A percentile compares a stretch with the other conserved stretches of the same genome.
Conservation (phyloP, 176 grass and related monocot genomes). For the Ensete ventricosum region DNA sequence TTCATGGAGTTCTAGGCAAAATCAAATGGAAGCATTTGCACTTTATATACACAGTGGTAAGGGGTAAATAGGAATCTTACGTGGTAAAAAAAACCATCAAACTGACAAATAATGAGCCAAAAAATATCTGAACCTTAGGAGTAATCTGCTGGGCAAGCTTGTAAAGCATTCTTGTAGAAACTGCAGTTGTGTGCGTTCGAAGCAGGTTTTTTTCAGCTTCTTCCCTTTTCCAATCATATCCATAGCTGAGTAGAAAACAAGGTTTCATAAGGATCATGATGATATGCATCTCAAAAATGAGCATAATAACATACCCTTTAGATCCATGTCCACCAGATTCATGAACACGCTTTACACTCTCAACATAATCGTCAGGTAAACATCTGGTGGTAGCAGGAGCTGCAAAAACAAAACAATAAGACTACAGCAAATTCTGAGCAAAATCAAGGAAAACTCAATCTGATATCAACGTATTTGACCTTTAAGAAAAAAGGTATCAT, state of each 20-base stretch:
- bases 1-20: too few relatives aligned
- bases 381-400: constrained; percentile 47
- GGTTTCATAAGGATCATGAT: constrained; percentile 14
- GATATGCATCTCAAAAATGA: constrained; percentile 6
- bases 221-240: constrained; percentile 94
- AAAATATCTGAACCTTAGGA: not conserved
- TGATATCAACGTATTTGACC: constrained; percentile 23
- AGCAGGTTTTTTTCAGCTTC: constrained; percentile 95
- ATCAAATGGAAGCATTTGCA: too few relatives aligned
- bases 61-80: not conserved
- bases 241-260: constrained; percentile 49
- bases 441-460: not conserved
- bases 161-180: constrained; percentile 94
- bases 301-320: constrained; percentile 59
- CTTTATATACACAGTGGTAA: not conserved
- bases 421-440: not conserved
- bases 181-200: constrained; percentile 93
- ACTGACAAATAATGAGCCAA: not conserved
- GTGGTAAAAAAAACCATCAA: constrained; percentile 4
- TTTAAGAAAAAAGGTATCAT: constrained; percentile 93
- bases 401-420: constrained; percentile 19
- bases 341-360: constrained; percentile 81
- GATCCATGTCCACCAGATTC: constrained; percentile 80
- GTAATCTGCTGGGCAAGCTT: constrained; percentile 63
- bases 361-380: constrained; percentile 83